Evolutionary conservation across 805 yeast species (phyloP).

Genomic region (Zygosaccharomyces rouxii): DNA sequence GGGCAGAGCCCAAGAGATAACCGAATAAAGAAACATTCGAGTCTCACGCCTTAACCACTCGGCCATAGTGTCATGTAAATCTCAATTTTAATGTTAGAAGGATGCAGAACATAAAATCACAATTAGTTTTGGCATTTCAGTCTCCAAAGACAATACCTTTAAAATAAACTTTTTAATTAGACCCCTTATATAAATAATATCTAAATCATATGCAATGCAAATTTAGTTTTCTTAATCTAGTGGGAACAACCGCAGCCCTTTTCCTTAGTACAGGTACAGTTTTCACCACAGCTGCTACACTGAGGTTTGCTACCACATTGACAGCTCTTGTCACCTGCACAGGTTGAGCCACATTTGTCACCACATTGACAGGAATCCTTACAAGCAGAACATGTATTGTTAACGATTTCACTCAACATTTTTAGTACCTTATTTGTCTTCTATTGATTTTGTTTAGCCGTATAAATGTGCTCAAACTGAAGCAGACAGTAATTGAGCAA

Average conservation of each 20-base stretch:
- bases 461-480: not conserved
- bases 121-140: too few species aligned
- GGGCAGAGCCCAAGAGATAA: slow-evolving; percentile 67
- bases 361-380: slow-evolving; percentile 7
- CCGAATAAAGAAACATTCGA: slow-evolving; percentile 44
- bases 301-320: slow-evolving; percentile 4
- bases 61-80: slow-evolving; percentile 52
- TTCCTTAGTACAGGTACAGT: not conserved
- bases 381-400: slow-evolving; percentile 3
- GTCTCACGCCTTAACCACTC: slow-evolving; percentile 76
- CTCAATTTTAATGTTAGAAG: too few species aligned
- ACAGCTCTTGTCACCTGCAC: slow-evolving; percentile 4
- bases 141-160: too few species aligned
- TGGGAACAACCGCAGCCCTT: slow-evolving; percentile 2
- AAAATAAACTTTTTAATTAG: too few species aligned
- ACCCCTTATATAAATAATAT: not conserved
- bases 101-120: too few species aligned
- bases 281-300: not conserved
- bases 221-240: not conserved
- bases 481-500: not conserved
- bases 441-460: not conserved
- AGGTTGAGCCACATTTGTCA: slow-evolving; percentile 3
- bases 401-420: slow-evolving; percentile 4
- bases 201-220: not conserved
- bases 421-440: not conserved